Conservation (phyloP, 2,329 filamentous ascomycete species). For the Xylaria sp. region DNA sequence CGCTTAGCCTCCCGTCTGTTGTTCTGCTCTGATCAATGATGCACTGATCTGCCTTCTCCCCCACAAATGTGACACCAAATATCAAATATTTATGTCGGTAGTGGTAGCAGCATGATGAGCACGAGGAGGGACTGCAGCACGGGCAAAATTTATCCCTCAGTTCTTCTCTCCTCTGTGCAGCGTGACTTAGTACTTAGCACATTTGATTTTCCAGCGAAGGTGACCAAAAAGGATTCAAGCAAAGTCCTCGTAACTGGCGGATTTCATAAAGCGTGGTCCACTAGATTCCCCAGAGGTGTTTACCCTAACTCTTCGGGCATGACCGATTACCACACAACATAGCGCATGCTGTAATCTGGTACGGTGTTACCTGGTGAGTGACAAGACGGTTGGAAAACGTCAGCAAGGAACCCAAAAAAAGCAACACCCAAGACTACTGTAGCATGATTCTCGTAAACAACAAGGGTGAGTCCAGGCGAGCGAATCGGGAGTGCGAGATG, state of each 20-base stretch:
- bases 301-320: no score
- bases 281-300: no score
- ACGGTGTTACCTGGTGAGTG: slow-evolving; percentile 3
- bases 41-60: slow-evolving; percentile 18
- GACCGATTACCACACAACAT: no score
- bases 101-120: slow-evolving; percentile 15
- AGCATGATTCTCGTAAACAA: slow-evolving; percentile 17
- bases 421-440: slow-evolving; percentile 23
- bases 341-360: not conserved
- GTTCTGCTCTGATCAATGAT: slow-evolving; percentile 10
- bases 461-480: slow-evolving; percentile 18
- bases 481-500: slow-evolving; percentile 26
- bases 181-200: not conserved
- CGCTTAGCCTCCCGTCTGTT: slow-evolving; percentile 11
- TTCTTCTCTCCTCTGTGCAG: not conserved
- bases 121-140: not conserved
- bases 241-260: no score
- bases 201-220: not conserved
- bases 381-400: slow-evolving; percentile 5
- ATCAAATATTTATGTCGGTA: slow-evolving; percentile 21
- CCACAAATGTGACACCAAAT: slow-evolving; percentile 20
- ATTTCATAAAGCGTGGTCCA: no score
- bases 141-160: not conserved
- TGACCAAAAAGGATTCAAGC: not conserved
- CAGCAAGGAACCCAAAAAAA: slow-evolving; percentile 26